Evolutionary conservation across 768 basidiomycete species (phyloP), one percentile per base, ranked within the genome.

Genomic region (Strobilomyces echinocephalus): DNA sequence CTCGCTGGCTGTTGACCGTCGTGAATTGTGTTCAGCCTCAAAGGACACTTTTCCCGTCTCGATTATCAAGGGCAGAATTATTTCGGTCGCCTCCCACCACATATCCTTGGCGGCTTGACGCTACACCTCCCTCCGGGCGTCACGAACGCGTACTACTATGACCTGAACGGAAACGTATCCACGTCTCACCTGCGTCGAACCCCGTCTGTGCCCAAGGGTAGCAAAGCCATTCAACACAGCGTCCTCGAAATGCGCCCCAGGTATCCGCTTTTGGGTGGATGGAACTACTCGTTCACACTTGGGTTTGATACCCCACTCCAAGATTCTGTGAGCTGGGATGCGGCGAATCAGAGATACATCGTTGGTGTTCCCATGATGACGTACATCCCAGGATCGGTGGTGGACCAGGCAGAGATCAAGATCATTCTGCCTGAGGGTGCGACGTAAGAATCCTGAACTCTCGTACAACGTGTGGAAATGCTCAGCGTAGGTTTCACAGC

Each of bases 341-440:
- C 72, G 48, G 72, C 73, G 43, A 82, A 75, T 20, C 83, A 84
- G 31, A 80, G 76, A 59, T 86, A 93, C 65, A 76, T 87, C 16
- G 78, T 92, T 36, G 82, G 84, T 52, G 78, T 99, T 20, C 95
- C 95, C 30, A 82, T 97, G 65, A 80, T 94, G 79, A 95, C 88
- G 0, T 74, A 80, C 10, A 76, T 95, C 57, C 82, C 86, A 33
- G 91, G 86, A 18, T 78, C 93, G 5, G 85, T 91, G 40, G 82
- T 95, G 28, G 79, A 94, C 60, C 77, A 91, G 16, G 91, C 85
- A 2, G 83, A 88, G 64, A 63, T 97, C 49, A 83, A 76, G 57
- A 79, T 97, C 56, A 80, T 95, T 57, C 70, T 99, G 24, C 95
- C 95, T 2, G 97, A 99, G 69, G 95, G 93, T n/a, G 94, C 95